Conservation (phyloP, 2,329 filamentous ascomycete species). For the Pochonia chlamydosporia region DNA sequence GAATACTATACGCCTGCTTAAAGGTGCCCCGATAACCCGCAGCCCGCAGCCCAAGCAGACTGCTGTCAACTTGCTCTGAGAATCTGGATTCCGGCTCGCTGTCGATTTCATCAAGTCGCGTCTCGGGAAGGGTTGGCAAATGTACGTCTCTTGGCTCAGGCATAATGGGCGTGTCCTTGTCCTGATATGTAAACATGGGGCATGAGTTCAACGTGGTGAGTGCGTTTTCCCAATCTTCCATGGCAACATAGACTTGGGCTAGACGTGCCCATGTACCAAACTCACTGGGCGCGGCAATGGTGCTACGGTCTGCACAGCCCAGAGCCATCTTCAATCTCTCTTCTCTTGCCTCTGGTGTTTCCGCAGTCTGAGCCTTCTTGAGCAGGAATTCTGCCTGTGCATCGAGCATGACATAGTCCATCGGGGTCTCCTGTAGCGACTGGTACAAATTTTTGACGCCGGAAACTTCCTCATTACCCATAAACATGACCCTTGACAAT, state of each 20-base stretch:
- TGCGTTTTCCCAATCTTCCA: conserved; percentile 96
- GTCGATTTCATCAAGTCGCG: conserved; percentile 90
- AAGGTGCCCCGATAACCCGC: conserved; percentile 93
- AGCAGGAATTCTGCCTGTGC: conserved; percentile 89
- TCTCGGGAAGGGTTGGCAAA: conserved; percentile 82
- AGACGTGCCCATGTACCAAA: conserved; percentile 95
- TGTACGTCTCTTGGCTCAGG: conserved; percentile 85
- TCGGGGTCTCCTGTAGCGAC: conserved; percentile 82
- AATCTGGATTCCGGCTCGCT: conserved; percentile 79
- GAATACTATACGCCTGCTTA: conserved; percentile 84
- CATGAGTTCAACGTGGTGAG: conserved; percentile 95
- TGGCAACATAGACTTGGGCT: conserved; percentile 85
- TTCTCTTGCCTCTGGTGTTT: conserved; percentile 49
- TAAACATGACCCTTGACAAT: conserved; percentile 83
- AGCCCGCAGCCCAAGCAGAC: conserved; percentile 77
- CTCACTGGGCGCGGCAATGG: conserved; percentile 91
- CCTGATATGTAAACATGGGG: conserved; percentile 99
- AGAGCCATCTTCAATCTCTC: conserved; percentile 78
- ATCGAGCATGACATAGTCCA: conserved; percentile 96
- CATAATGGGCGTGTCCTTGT: conserved; percentile 93
- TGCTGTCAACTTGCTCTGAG: conserved; percentile 81
- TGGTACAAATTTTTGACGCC: conserved; percentile 84
- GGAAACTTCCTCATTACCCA: conserved; percentile 96
- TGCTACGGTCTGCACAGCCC: conserved; percentile 89
- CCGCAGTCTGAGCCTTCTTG: conserved; percentile 63